Base-by-base conservation (phyloP, 805 yeast species). In the Candida bentonensis region DNA sequence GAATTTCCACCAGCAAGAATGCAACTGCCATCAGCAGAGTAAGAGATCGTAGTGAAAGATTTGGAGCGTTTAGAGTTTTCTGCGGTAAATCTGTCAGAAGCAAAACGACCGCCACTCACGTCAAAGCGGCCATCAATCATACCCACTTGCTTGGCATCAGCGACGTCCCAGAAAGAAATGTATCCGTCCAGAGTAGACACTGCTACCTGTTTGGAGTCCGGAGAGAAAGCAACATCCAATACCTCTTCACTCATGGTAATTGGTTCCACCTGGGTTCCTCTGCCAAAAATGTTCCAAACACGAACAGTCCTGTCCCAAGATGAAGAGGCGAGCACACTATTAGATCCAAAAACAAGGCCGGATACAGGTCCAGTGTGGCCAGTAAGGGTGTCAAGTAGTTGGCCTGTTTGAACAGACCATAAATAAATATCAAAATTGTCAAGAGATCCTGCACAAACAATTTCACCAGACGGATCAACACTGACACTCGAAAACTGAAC, bases 361-460 rank as follows among this genome's bases (percentile, higher is more conserved):
- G 95, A 84, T 2, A 92, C 79, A 1, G 98, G 98, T 2, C 96
- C 98, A 53, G 83, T 94, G 63, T 92, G 98, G 9, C 98, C 98
- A 3, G 88, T 68, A 42, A 92, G 68, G 15, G 84, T 73, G 57
- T 92, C 98, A 44, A 92, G 72, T 41, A 92, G 66, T 59, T 88
- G 96, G 1, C 94, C 81, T 0, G 96, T 88, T 66, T 92, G 97
- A 1, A 92, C 96, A 3, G 95, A 85, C 98, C 98, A 92, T 26
- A 92, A 86, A 57, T 83, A 88, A 47, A 92, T 83, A 46, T 84
- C 95, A 63, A 79, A 92, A 49, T 80, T 82, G 57, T 88, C 96
- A 39, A 79, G 69, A 2, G 96, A 83, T 1, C 96, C 96, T 2
- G 96, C 98, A 56, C 92, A 87, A 2, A 92, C 92, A 43, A 92